Conservation (phyloP, 441 rosid species). For the Viola pubescens region DNA sequence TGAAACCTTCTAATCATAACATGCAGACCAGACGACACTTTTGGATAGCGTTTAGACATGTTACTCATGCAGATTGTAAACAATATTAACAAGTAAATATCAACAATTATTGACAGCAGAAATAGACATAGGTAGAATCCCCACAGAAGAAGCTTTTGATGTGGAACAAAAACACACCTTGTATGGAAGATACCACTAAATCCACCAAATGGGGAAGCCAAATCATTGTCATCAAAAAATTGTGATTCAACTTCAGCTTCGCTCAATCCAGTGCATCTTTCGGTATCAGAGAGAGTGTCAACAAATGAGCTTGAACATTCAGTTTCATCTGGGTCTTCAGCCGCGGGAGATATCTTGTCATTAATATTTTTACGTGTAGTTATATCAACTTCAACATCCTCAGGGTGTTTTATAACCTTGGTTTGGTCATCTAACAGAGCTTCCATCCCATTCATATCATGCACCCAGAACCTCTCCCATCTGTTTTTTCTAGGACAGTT, state of each 20-base stretch:
- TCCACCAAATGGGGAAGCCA: slow-evolving; percentile 49
- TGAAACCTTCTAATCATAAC: no score
- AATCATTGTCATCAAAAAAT: slow-evolving; percentile 45
- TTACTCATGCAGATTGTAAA: no score
- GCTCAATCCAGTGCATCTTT: slow-evolving; percentile 40
- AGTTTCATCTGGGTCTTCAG: slow-evolving; percentile 76
- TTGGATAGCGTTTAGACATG: no score
- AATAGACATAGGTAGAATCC: background rate
- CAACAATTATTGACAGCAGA: background rate
- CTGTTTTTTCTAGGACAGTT: slow-evolving; percentile 22
- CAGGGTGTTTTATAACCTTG: slow-evolving; percentile 23
- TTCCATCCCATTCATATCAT: slow-evolving; percentile 20
- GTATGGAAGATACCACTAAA: slow-evolving; percentile 43
- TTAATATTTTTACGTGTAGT: slow-evolving; percentile 26
- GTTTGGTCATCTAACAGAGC: slow-evolving; percentile 20
- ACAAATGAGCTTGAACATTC: slow-evolving; percentile 93
- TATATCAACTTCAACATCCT: slow-evolving; percentile 55
- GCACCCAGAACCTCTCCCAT: slow-evolving; percentile 23
- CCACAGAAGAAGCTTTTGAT: no score
- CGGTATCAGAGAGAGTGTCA: slow-evolving; percentile 46
- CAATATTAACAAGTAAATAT: no score
- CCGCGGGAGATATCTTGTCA: slow-evolving; percentile 20
- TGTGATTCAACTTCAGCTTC: slow-evolving; percentile 81
- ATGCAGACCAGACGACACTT: no score
- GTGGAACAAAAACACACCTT: slow-evolving; percentile 39